Percentiles rank a stretch among this genome's conserved stretches.
phyloP scores from a whole-genome alignment of 805 yeast genomes.

The Spathaspora hagerdaliae region DNA sequence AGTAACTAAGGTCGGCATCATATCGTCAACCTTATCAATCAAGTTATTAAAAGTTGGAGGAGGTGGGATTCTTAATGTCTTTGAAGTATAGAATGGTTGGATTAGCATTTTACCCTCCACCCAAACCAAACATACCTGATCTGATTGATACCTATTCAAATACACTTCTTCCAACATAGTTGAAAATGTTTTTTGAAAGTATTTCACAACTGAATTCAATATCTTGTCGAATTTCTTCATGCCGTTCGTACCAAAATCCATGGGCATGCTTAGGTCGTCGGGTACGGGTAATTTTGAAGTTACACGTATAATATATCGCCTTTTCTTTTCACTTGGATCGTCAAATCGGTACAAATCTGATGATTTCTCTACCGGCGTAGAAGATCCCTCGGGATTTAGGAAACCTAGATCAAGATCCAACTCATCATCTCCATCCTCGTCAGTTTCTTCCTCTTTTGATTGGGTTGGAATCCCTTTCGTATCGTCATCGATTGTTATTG shows the following conservation, averaged over 20 bases:
- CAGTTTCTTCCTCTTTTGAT: background rate
- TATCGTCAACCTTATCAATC: conserved; percentile 6
- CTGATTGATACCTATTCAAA: conserved; percentile 7
- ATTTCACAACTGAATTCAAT: conserved; percentile 12
- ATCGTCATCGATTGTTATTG: too few species aligned
- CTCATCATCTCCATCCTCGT: conserved; percentile 7
- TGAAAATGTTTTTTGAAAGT: conserved; percentile 9
- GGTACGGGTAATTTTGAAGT: conserved; percentile 22
- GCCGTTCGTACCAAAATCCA: conserved; percentile 24
- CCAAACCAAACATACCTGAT: conserved; percentile 29
- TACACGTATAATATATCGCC: conserved; percentile 27
- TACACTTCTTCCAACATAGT: background rate
- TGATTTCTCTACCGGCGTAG: conserved; percentile 1
- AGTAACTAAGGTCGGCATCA: conserved; percentile 14
- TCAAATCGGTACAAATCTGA: conserved; percentile 16
- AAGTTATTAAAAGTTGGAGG: conserved; percentile 5
- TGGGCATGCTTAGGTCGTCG: conserved; percentile 1
- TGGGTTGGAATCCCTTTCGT: too few species aligned
- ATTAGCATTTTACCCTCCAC: conserved; percentile 36
- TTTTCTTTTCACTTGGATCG: conserved; percentile 20
- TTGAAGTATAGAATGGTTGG: conserved; percentile 35
- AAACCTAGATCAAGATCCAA: conserved; percentile 3
- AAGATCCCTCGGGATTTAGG: background rate
- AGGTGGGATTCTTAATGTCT: conserved; percentile 34
- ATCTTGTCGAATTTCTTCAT: conserved; percentile 22